These are phyloP conservation scores for Xerocomellus chrysenteron DNA, from an alignment of 768 basidiomycete genomes.

Conservation along the genomic window DNA sequence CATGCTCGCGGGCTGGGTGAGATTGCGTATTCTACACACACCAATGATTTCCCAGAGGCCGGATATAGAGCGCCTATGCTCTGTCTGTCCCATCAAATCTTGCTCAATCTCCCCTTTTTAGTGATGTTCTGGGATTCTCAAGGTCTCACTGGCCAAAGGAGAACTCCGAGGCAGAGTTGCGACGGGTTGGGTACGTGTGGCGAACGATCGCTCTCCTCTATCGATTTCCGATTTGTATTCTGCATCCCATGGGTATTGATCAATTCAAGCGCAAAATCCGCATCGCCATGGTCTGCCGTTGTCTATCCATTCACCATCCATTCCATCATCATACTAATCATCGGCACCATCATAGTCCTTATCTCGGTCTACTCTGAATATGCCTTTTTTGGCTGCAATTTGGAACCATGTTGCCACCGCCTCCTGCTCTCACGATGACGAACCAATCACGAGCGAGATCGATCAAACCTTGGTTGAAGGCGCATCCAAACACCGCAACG, in stretches of 20 bases:
- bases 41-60: background rate
- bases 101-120: background rate
- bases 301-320: background rate
- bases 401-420: constrained; percentile 2
- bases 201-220: background rate
- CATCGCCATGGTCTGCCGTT: background rate
- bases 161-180: background rate
- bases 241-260: background rate
- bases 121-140: background rate
- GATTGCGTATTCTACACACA: background rate
- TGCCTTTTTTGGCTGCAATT: constrained; percentile 1
- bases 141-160: background rate
- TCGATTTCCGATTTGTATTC: background rate
- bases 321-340: background rate
- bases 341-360: constrained; percentile 1
- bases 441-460: constrained; percentile 12
- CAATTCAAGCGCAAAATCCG: background rate
- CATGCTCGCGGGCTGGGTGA: background rate
- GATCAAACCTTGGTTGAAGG: constrained; percentile 19
- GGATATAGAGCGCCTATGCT: background rate
- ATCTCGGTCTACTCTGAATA: constrained; percentile 11
- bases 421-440: constrained; percentile 14
- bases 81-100: background rate
- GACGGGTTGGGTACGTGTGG: constrained; percentile 6
- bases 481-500: constrained; percentile 1